Conservation (phyloP, 1,284 basidiomycete species). For the Puccinia sorghi region DNA sequence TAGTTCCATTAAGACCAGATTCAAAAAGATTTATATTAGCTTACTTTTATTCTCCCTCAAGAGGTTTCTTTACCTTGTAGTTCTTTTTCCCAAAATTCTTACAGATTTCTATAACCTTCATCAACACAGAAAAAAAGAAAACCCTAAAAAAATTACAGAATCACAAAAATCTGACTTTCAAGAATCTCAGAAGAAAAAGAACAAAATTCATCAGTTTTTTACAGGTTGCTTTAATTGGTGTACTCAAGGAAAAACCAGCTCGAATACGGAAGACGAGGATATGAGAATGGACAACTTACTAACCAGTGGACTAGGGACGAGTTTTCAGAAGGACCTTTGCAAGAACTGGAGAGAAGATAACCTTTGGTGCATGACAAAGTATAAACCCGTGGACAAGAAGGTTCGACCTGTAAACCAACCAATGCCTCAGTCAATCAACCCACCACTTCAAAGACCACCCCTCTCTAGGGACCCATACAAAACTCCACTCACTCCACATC, state of each 20-base stretch:
- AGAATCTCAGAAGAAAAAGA: no score
- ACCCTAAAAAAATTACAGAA: no score
- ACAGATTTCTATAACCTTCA: no score
- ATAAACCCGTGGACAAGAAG: conserved; percentile 4
- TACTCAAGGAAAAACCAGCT: background rate
- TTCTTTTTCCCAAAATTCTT: no score
- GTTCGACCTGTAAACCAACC: background rate
- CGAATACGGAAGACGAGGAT: background rate
- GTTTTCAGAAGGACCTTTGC: background rate
- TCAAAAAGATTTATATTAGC: no score
- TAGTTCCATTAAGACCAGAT: no score
- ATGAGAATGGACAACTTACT: background rate
- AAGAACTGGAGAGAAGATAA: conserved; percentile 3
- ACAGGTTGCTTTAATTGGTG: background rate
- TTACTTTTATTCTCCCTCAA: no score
- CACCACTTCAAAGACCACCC: conserved; percentile 1
- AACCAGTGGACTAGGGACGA: background rate
- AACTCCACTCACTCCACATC: background rate
- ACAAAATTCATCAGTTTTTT: background rate
- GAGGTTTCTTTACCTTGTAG: no score
- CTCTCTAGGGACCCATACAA: conserved; percentile 5
- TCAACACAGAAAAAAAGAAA: no score
- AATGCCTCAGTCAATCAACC: conserved; percentile 17
- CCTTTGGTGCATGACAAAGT: conserved; percentile 12
- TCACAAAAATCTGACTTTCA: no score